phyloP scores from a whole-genome alignment of 1,284 basidiomycete genomes.

The Peniophora sp. region DNA sequence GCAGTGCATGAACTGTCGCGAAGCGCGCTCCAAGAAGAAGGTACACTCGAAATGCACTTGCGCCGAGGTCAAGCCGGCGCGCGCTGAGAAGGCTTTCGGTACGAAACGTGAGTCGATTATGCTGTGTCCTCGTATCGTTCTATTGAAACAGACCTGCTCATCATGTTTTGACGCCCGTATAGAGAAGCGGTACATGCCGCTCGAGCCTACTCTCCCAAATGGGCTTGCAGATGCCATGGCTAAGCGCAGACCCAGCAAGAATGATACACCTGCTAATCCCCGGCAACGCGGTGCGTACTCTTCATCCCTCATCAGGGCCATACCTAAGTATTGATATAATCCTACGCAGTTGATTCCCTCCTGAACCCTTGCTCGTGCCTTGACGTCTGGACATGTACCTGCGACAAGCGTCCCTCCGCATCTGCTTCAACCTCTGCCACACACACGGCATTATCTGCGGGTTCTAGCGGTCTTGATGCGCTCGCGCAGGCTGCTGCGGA shows the following conservation, averaged over 20 bases:
- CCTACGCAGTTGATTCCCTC: conserved; percentile 42
- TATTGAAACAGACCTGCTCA: neutral
- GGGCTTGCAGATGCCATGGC: conserved; percentile 19
- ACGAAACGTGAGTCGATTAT: conserved; percentile 48
- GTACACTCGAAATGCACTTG: conserved; percentile 73
- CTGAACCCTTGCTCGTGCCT: conserved; percentile 58
- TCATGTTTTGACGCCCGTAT: conserved; percentile 4
- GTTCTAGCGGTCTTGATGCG: conserved; percentile 27
- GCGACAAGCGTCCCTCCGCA: conserved; percentile 18
- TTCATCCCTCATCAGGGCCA: neutral
- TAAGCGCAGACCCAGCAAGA: neutral
- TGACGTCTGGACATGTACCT: conserved; percentile 45
- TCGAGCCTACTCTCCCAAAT: conserved; percentile 18
- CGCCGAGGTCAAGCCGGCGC: conserved; percentile 27
- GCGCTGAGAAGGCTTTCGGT: conserved; percentile 25
- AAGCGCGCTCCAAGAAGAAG: conserved; percentile 65
- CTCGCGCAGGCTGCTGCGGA: conserved; percentile 38
- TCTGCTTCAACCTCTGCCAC: conserved; percentile 8
- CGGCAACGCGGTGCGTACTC: conserved; percentile 44
- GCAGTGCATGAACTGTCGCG: conserved; percentile 74
- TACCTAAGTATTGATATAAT: conserved; percentile 1
- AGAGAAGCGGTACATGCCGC: conserved; percentile 21
- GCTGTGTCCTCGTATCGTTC: neutral
- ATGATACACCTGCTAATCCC: conserved; percentile 24
- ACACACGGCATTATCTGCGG: neutral